These are phyloP conservation scores for Beauveria scarabaeidicola DNA, from an alignment of 2,329 filamentous ascomycete species.

Conservation along the genomic window DNA sequence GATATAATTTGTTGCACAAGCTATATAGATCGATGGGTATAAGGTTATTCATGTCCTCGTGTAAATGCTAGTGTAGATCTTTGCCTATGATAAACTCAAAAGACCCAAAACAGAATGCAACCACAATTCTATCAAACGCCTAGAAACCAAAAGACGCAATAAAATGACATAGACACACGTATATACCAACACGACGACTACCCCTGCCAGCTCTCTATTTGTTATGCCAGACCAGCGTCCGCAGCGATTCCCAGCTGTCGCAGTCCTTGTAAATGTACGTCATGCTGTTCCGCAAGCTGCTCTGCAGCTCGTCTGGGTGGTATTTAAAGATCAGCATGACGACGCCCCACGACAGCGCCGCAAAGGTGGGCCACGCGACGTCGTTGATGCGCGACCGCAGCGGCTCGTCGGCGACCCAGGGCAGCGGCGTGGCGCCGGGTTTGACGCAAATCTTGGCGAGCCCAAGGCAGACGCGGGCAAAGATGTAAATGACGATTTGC, in stretches of 20 bases:
- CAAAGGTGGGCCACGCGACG: constrained; percentile 89
- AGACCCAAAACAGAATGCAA: not conserved
- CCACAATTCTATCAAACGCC: not conserved
- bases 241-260: constrained; percentile 78
- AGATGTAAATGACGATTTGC: constrained; percentile 98
- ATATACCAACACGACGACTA: not conserved
- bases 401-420: constrained; percentile 40
- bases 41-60: not conserved
- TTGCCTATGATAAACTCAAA: not conserved
- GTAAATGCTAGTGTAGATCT: constrained; percentile 1
- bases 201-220: constrained; percentile 35
- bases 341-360: constrained; percentile 78
- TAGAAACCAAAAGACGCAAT: not conserved
- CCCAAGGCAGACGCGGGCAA: constrained; percentile 80
- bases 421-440: constrained; percentile 40
- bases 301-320: constrained; percentile 86
- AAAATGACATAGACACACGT: not conserved
- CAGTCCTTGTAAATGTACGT: constrained; percentile 91
- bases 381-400: constrained; percentile 44
- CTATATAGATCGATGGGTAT: not conserved
- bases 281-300: constrained; percentile 90
- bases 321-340: constrained; percentile 95
- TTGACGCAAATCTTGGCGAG: constrained; percentile 76
- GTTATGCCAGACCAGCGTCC: constrained; percentile 83
- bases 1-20: not conserved